Conservation (phyloP, 1,284 basidiomycete genomes). For the Pseudozyma sp. region DNA sequence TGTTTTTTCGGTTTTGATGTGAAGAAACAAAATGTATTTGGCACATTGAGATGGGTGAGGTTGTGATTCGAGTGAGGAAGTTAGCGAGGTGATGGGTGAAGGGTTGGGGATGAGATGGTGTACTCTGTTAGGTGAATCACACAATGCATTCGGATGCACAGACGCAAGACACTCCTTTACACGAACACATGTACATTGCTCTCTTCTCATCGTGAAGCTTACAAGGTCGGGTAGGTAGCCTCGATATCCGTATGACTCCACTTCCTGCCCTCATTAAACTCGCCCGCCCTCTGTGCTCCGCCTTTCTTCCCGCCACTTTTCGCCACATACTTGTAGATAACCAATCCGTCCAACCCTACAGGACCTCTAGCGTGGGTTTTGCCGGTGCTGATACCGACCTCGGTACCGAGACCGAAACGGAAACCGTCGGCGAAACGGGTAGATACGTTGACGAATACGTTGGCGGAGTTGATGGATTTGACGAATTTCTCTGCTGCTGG, state of each 20-base stretch:
- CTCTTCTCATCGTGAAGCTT: neutral
- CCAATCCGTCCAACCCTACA: conserved; percentile 87
- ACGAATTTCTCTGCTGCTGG: conserved; percentile 79
- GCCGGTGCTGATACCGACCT: conserved; percentile 96
- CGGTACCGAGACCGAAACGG: conserved; percentile 95
- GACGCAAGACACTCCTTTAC: too few relatives aligned
- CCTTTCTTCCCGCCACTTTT: neutral
- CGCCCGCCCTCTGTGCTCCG: conserved; percentile 33
- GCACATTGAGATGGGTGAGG: too few relatives aligned
- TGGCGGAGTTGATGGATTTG: conserved; percentile 87
- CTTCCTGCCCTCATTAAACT: conserved; percentile 20
- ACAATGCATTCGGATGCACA: too few relatives aligned
- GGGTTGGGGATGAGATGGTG: too few relatives aligned
- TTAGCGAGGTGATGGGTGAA: too few relatives aligned
- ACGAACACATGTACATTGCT: too few relatives aligned
- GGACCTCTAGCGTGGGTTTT: conserved; percentile 96
- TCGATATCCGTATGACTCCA: conserved; percentile 32
- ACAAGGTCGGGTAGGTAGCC: conserved; percentile 27
- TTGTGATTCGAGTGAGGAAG: too few relatives aligned
- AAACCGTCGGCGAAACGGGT: conserved; percentile 98
- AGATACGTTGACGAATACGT: conserved; percentile 92
- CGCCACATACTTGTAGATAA: conserved; percentile 66
- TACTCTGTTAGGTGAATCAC: too few relatives aligned
- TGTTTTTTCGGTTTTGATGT: neutral
- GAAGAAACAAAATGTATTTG: too few relatives aligned